Evolutionary conservation across 257 asterid genomes (phyloP), one percentile per base, ranked within the genome.

Genomic region (Ligustrum vulgare): DNA sequence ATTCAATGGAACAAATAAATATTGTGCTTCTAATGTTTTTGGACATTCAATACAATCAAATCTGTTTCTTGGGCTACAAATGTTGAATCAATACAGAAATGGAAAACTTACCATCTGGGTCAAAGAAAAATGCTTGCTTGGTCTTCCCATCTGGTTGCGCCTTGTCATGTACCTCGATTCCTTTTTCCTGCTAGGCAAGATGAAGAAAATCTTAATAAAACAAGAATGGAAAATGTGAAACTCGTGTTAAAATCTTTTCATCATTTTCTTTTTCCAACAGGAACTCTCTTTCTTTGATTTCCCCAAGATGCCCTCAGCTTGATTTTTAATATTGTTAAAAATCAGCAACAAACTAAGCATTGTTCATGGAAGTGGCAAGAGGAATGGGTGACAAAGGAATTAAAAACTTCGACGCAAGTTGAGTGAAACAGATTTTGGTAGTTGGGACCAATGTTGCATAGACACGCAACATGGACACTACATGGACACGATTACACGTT

Each of bases 101-200:
- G 51, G 36, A 54, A 43, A 6, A 67, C 90, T 86, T 56, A 94
- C 98, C 97, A 74, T 94, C 98, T 75, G 96, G 98, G 85, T 94
- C 97, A 49, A 94, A 94, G 92, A 94, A 92, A 89, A 94, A 94
- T 0, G 75, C 97, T 75, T 90, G 97, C 71, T 88, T 94, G 67
- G 86, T 84, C 75, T 86, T 88, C 84, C 97, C 89, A 79, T 92
- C 96, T 8, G 94, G 90, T 31, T 77, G 93, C 63, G 78, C 80
- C 83, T 1, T 79, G 83, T 89, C 92, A 13, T 89, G 85, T 25
- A 85, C 41, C 23, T 87, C 74, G 76, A 94, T 86, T 64, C 97
- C 97, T 80, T 85, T 92, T 62, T 89, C 96, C 98, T 94, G 77
- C 54, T 77, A 39, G 58, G 5, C 36, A 45, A 15, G 63, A 72